Evolutionary conservation across 2,329 filamentous ascomycete species (phyloP).

Genomic region (Cercospora janseana): DNA sequence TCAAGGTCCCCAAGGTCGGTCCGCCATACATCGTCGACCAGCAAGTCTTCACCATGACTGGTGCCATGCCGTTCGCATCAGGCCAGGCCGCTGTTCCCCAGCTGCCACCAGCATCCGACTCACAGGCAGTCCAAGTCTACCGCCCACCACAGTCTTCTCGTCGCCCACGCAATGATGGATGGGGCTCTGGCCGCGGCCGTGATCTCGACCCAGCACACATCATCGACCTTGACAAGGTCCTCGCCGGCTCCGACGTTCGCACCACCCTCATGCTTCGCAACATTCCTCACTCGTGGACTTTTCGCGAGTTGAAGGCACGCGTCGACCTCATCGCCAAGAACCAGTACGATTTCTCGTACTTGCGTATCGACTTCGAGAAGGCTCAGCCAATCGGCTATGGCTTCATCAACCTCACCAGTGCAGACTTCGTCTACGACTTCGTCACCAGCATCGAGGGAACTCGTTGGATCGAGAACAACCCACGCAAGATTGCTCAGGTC

Average conservation of each 20-base stretch:
- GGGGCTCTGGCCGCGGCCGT: too few species aligned
- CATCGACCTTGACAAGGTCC: constrained; percentile 41
- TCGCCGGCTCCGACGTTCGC: constrained; percentile 49
- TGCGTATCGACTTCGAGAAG: constrained; percentile 67
- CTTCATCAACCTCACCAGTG: constrained; percentile 90
- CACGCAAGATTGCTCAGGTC: constrained; percentile 78
- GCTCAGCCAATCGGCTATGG: constrained; percentile 81
- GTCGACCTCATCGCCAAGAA: constrained; percentile 76
- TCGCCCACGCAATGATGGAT: background rate
- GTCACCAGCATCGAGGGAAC: constrained; percentile 18
- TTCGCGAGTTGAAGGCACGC: constrained; percentile 64
- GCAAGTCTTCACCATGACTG: too few species aligned
- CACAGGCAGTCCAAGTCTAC: too few species aligned
- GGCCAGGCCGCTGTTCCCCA: too few species aligned
- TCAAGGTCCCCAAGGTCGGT: constrained; percentile 20
- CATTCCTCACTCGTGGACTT: constrained; percentile 85
- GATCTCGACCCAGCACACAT: constrained; percentile 37
- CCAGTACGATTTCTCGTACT: constrained; percentile 90
- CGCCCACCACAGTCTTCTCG: background rate
- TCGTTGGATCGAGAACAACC: constrained; percentile 61
- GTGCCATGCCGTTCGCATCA: too few species aligned
- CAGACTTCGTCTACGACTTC: constrained; percentile 66
- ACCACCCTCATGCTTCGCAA: constrained; percentile 81
- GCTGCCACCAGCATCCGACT: too few species aligned
- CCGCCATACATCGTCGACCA: too few species aligned